Conservation (phyloP, 129 eudicot species). For the Chrysanthemum makinoi region DNA sequence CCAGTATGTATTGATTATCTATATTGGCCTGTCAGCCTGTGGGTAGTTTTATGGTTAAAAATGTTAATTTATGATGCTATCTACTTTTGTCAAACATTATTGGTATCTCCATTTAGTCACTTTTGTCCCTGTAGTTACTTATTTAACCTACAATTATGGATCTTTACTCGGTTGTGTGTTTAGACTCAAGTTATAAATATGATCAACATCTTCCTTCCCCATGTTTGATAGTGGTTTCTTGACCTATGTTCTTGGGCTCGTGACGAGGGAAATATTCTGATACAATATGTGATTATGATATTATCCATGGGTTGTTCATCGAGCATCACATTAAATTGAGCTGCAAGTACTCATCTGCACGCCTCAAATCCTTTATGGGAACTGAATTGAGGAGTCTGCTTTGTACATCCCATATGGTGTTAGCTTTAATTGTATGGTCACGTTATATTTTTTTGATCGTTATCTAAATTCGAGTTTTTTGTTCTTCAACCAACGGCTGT, state of each 20-base stretch:
- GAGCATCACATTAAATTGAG: neutral
- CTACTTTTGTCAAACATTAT: neutral
- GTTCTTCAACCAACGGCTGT: too few species aligned
- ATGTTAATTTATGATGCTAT: neutral
- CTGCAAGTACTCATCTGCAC: neutral
- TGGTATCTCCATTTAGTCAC: neutral
- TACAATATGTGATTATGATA: neutral
- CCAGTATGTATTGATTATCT: too few species aligned
- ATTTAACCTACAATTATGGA: neutral
- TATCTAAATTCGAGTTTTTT: too few species aligned
- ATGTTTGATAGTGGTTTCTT: neutral
- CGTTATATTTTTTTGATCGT: too few species aligned
- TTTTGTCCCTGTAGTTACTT: neutral
- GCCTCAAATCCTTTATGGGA: neutral
- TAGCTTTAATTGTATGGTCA: too few species aligned
- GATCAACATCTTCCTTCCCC: constrained; percentile 1
- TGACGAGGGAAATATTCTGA: neutral
- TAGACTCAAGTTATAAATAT: neutral
- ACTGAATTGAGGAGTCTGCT: neutral
- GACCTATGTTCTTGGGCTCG: neutral
- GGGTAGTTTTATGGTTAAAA: too few species aligned
- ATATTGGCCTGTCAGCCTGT: too few species aligned
- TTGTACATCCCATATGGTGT: too few species aligned
- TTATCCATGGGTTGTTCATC: neutral
- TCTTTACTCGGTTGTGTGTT: neutral